Base-by-base conservation (phyloP, 805 yeast genomes). In the Pichia thaimueangensis region DNA sequence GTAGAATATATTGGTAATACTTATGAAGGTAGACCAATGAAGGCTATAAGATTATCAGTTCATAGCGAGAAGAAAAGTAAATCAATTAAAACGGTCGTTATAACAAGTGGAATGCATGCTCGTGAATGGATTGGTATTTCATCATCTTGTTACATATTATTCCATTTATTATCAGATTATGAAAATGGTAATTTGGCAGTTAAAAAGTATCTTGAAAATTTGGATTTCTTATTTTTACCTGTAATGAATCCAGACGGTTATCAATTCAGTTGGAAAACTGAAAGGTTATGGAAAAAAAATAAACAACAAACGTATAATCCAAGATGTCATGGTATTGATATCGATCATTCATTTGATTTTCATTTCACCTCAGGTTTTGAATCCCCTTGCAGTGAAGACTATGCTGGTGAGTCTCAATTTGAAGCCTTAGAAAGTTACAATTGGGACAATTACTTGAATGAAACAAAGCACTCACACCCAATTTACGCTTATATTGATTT, bases 191-290 rank as follows among this genome's bases (percentile, higher is more conserved):
- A 57, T 15, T 57, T 55, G 24, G 66, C 68, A 37, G 76, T 71
- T 43, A 66, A 67, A 5, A 61, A 59, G 25, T 77, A 67, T 45
- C 60, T 86, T 45, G 65, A 78, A 35, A 64, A 76, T 35, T 60
- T 86, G 45, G 91, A 86, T 54, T 83, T 84, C 52, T 59, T 85
- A 27, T 78, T 88, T 49, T 70, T 87, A 24, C 97, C 97, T 0
- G 85, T 86, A 11, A 74, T 80, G 60, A 88, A 88, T 56, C 96
- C 96, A 1, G 97, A 88, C 62, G 97, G 97, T 0, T 88, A 88
- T 58, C 85, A 70, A 12, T 82, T 83, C 58, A 70, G 94, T 2
- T 88, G 96, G 96, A 70, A 68, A 2, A 56, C 64, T 22, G 95
- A 88, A 58, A 67, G 97, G 43, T 65, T 88, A 45, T 88, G 97